Evolutionary conservation across 768 basidiomycete genomes (phyloP).

Genomic region (Suillus lakei): DNA sequence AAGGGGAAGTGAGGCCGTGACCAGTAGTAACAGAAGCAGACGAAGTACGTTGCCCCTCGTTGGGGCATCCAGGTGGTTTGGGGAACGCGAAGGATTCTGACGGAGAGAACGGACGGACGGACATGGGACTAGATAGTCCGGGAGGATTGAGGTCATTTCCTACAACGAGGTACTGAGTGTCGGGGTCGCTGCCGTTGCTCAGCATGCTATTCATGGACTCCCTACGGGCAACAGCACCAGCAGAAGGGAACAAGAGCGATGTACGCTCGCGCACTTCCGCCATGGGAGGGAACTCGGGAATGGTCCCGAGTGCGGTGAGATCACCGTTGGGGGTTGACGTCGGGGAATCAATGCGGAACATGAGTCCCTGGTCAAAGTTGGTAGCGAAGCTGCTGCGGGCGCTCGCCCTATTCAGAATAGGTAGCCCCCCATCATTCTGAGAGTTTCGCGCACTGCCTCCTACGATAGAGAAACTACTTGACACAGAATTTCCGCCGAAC

Average conservation of each 20-base stretch:
- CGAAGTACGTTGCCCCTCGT: neutral
- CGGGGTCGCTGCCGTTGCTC: slow-evolving; percentile 40
- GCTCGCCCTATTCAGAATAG: slow-evolving; percentile 31
- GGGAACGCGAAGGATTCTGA: slow-evolving; percentile 74
- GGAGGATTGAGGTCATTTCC: slow-evolving; percentile 25
- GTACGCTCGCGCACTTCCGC: slow-evolving; percentile 54
- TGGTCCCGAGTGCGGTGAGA: slow-evolving; percentile 11
- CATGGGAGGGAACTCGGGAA: slow-evolving; percentile 56
- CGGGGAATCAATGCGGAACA: slow-evolving; percentile 28
- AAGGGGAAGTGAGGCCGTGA: slow-evolving; percentile 7
- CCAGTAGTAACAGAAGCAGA: neutral
- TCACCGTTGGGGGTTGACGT: slow-evolving; percentile 17
- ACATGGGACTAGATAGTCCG: slow-evolving; percentile 56
- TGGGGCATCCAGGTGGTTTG: slow-evolving; percentile 50
- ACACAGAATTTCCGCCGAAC: slow-evolving; percentile 33
- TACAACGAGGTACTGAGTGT: slow-evolving; percentile 47
- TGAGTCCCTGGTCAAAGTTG: slow-evolving; percentile 51
- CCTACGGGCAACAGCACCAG: slow-evolving; percentile 29
- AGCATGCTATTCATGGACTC: slow-evolving; percentile 47
- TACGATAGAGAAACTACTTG: slow-evolving; percentile 11
- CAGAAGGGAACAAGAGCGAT: slow-evolving; percentile 26
- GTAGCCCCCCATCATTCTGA: slow-evolving; percentile 19
- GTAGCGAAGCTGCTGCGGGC: slow-evolving; percentile 70
- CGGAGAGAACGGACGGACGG: slow-evolving; percentile 67
- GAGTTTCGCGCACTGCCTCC: slow-evolving; percentile 19